Evolutionary conservation across 306 rosid genomes (phyloP).

Genomic region (Casuarina cunninghamiana): DNA sequence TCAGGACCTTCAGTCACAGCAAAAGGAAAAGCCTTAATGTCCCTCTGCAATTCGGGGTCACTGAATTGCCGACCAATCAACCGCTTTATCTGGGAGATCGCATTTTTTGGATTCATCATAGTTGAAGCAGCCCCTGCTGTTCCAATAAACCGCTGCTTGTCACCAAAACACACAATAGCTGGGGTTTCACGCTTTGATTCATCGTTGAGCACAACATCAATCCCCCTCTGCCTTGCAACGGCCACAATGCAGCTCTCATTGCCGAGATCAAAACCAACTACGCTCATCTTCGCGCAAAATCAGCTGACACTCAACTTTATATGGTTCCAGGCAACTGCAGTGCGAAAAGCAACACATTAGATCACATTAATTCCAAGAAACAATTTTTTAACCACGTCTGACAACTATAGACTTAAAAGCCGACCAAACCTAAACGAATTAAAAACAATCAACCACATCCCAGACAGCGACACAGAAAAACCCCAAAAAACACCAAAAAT

Average conservation of each 20-base stretch:
- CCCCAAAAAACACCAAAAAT: background rate
- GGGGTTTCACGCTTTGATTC: constrained; percentile 98
- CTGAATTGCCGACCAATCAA: constrained; percentile 68
- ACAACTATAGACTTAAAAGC: background rate
- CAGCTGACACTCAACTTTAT: background rate
- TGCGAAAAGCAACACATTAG: constrained; percentile 14
- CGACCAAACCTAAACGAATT: background rate
- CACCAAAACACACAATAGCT: constrained; percentile 92
- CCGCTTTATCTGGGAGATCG: constrained; percentile 79
- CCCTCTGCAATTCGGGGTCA: constrained; percentile 82
- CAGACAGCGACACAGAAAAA: background rate
- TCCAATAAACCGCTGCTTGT: constrained; percentile 89
- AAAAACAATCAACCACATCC: background rate
- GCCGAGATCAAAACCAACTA: constrained; percentile 96
- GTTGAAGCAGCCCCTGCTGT: constrained; percentile 94
- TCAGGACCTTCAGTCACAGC: constrained; percentile 78
- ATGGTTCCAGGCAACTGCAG: background rate
- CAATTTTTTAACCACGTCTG: background rate
- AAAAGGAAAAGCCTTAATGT: constrained; percentile 71
- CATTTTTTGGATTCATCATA: constrained; percentile 94
- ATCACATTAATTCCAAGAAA: background rate
- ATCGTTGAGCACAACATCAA: constrained; percentile 93
- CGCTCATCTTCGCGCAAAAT: constrained; percentile 64
- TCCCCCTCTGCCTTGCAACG: constrained; percentile 93
- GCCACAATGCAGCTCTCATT: constrained; percentile 97